Evolutionary conservation across 768 basidiomycete genomes (phyloP), one percentile per base, ranked within the genome.

Genomic region (Pleurotus ostreatus): DNA sequence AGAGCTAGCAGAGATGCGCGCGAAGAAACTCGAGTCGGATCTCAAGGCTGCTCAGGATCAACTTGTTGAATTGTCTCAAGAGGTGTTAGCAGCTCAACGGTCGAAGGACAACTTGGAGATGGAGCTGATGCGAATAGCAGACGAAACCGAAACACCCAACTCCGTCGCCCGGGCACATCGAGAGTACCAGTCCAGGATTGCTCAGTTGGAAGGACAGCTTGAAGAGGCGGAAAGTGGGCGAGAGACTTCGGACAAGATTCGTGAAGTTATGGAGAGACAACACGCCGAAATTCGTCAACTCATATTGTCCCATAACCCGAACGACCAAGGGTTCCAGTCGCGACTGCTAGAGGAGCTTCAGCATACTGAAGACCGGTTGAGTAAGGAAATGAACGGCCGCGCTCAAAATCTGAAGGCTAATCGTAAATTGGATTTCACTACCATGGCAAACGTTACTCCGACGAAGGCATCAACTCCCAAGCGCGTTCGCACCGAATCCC

Each of bases 241-340:
- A 51, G 63, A 71, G 2, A 80, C 78, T 23, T 78, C 79, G 2
- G 68, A 78, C 2, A 78, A 76, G 60, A 84, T 88, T 61, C 81
- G 77, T 61, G 81, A 83, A 38, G 82, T 78, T 46, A 78, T 89
- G 26, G 82, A 84, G 61, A 78, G 77, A 13, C 86, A 89, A 54
- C 87, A 88, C 63, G 78, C 79, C n/a, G 88, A 90, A 59, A 79
- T 90, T 41, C 82, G 86, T 4, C 74, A 80, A n/a, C 73, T 89
- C 20, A 80, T 89, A 54, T 74, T 80, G 71, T 74, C 74, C 45
- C 79, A 76, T 49, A 77, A 76, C 9, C 79, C 84, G 7, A 75
- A 77, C 38, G 88, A 88, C 58, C 78, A 79, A 34, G 71, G 76
- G 3, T 85, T 89, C 75, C 83, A 85, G 49, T 72, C 77, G 18